Conservation (phyloP, 805 yeast species). For the Zygotorulaspora florentina region DNA sequence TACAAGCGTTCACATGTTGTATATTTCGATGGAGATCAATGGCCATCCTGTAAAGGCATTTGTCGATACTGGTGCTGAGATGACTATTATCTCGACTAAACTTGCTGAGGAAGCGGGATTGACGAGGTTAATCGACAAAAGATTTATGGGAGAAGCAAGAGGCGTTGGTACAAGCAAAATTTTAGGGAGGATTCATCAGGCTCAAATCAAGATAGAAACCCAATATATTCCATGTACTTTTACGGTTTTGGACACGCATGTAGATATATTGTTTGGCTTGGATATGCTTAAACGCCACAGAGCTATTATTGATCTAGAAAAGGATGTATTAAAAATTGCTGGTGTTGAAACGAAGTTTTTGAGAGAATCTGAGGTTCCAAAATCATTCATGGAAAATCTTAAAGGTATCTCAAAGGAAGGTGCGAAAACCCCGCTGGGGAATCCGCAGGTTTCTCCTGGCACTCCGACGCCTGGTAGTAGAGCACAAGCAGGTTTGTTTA, state of each 20-base stretch:
- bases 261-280: conserved; percentile 78
- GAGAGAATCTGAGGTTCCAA: conserved; percentile 65
- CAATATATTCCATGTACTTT: conserved; percentile 63
- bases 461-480: background rate
- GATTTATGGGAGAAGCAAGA: conserved; percentile 76
- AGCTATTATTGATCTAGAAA: conserved; percentile 70
- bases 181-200: conserved; percentile 82
- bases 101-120: conserved; percentile 73
- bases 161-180: conserved; percentile 87
- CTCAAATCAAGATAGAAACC: conserved; percentile 73
- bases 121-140: conserved; percentile 66
- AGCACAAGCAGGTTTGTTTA: conserved; percentile 2
- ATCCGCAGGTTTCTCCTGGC: background rate
- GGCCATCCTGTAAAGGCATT: conserved; percentile 83
- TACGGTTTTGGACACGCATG: conserved; percentile 64
- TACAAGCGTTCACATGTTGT: conserved; percentile 77
- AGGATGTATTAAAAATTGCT: conserved; percentile 64
- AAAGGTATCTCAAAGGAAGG: background rate
- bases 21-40: conserved; percentile 71
- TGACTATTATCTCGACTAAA: conserved; percentile 73
- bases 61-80: conserved; percentile 95
- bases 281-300: conserved; percentile 90
- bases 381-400: conserved; percentile 18
- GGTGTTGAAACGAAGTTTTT: conserved; percentile 68
- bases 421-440: background rate